Conservation (phyloP, 768 basidiomycete genomes). For the Hygrophorus pudorinus region DNA sequence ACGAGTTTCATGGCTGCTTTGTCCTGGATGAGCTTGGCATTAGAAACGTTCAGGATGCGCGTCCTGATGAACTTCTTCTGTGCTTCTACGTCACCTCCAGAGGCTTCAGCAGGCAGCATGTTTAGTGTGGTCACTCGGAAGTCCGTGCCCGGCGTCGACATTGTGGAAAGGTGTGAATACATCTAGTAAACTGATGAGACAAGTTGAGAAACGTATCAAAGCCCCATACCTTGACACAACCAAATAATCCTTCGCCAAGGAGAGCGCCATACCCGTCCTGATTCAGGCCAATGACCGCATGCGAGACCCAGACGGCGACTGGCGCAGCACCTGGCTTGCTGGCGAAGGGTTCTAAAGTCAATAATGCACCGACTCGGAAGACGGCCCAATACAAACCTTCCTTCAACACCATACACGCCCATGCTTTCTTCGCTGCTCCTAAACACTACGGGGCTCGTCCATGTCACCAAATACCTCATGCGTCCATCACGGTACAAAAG, state of each 20-base stretch:
- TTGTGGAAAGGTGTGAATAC: conserved; percentile 30
- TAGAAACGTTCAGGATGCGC: conserved; percentile 16
- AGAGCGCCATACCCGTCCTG: conserved; percentile 27
- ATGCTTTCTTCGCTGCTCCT: conserved; percentile 15
- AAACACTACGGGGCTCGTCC: conserved; percentile 22
- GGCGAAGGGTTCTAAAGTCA: neutral
- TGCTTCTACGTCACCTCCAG: conserved; percentile 14
- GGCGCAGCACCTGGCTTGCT: conserved; percentile 40
- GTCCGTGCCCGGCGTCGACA: conserved; percentile 20
- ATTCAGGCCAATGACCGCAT: conserved; percentile 31
- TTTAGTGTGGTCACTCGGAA: conserved; percentile 34
- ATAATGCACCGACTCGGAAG: neutral
- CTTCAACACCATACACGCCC: conserved; percentile 37
- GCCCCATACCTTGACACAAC: conserved; percentile 21
- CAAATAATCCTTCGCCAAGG: conserved; percentile 28
- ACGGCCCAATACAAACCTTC: conserved; percentile 25
- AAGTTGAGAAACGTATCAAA: neutral
- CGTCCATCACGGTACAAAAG: conserved; percentile 30
- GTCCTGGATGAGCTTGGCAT: conserved; percentile 12
- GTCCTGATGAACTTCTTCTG: conserved; percentile 25
- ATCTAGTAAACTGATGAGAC: conserved; percentile 15
- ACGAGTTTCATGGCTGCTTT: conserved; percentile 18
- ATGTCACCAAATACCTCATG: conserved; percentile 26
- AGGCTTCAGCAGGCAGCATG: conserved; percentile 23
- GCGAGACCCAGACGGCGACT: conserved; percentile 25